phyloP scores from a whole-genome alignment of 169 alveolate species.

The Theileria annulata region DNA sequence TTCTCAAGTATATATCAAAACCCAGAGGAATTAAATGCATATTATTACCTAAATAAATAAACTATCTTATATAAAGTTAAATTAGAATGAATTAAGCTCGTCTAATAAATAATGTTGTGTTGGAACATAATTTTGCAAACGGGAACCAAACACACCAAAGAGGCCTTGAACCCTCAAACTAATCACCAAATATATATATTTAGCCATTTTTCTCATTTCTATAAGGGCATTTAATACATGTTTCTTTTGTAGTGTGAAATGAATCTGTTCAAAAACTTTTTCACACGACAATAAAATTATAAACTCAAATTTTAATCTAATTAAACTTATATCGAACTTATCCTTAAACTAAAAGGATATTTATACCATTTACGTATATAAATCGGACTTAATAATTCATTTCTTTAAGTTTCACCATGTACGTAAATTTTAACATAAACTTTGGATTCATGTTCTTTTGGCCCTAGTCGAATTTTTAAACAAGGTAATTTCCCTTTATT shows the following conservation, averaged over 20 bases:
- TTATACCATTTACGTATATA: background rate
- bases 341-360: background rate
- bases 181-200: background rate
- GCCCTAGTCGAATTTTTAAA: background rate
- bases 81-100: background rate
- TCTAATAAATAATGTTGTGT: slow-evolving; percentile 21
- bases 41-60: background rate
- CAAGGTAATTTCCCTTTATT: background rate
- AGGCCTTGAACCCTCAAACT: background rate
- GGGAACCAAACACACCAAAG: background rate
- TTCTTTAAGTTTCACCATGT: background rate
- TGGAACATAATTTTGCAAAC: slow-evolving; percentile 1
- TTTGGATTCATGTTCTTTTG: background rate
- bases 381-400: background rate
- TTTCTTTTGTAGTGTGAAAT: slow-evolving; percentile 23
- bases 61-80: background rate
- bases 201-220: background rate
- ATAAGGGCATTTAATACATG: background rate
- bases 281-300: slow-evolving; percentile 22
- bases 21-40: background rate
- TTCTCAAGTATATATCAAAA: background rate
- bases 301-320: slow-evolving; percentile 6
- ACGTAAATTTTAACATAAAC: background rate
- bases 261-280: slow-evolving; percentile 3
- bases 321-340: background rate